phyloP scores from a whole-genome alignment of 1,139 yeast species.

The Pichia sp. region DNA sequence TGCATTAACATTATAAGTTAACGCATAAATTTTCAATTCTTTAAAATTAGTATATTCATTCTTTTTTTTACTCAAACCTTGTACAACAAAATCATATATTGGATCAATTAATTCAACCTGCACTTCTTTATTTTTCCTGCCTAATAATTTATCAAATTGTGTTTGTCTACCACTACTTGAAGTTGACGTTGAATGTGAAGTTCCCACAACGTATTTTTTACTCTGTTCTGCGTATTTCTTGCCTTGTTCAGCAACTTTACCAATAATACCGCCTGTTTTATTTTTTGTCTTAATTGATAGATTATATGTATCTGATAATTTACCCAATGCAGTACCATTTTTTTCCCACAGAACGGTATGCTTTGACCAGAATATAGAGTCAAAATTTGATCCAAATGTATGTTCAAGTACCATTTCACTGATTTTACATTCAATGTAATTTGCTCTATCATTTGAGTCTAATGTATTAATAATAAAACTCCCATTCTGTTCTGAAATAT shows the following conservation, averaged over 20 bases:
- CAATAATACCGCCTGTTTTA: slow-evolving; percentile 37
- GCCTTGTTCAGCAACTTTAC: slow-evolving; percentile 32
- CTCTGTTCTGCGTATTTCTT: slow-evolving; percentile 38
- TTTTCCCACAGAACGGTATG: slow-evolving; percentile 61
- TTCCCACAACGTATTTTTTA: slow-evolving; percentile 40
- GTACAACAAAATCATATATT: slow-evolving; percentile 59
- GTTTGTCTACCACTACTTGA: slow-evolving; percentile 22
- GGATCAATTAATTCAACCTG: slow-evolving; percentile 58
- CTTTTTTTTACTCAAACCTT: slow-evolving; percentile 43
- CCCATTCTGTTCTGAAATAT: slow-evolving; percentile 63
- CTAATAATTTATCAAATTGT: slow-evolving; percentile 45
- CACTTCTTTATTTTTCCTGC: slow-evolving; percentile 43
- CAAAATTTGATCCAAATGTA: slow-evolving; percentile 38
- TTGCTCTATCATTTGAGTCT: slow-evolving; percentile 60
- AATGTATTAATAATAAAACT: slow-evolving; percentile 59
- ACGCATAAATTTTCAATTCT: slow-evolving; percentile 50
- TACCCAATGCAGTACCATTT: slow-evolving; percentile 44
- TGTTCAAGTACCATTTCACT: slow-evolving; percentile 56
- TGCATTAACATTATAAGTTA: slow-evolving; percentile 71
- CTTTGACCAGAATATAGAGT: slow-evolving; percentile 39
- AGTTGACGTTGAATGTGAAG: slow-evolving; percentile 17
- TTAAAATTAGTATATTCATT: slow-evolving; percentile 45
- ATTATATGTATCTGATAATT: slow-evolving; percentile 38
- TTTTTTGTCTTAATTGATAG: slow-evolving; percentile 29
- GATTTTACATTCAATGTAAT: slow-evolving; percentile 50